phyloP scores from a whole-genome alignment of 2,329 filamentous ascomycete genomes.

The Nannizziopsis arthrosporioides region DNA sequence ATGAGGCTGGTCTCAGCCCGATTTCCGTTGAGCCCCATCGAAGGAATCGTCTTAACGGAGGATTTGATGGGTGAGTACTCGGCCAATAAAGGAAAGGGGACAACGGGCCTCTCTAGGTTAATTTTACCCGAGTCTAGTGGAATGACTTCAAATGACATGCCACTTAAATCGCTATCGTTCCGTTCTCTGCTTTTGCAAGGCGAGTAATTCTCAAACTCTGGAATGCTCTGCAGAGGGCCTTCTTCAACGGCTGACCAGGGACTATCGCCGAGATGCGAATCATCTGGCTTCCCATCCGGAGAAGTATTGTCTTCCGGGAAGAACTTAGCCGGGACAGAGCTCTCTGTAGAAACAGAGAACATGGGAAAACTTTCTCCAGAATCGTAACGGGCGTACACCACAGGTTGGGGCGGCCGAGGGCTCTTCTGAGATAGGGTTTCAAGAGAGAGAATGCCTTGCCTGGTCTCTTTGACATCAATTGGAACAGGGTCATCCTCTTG shows the following conservation, averaged over 20 bases:
- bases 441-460: conserved; percentile 40
- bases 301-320: conserved; percentile 40
- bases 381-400: conserved; percentile 40
- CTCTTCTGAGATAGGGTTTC: conserved; percentile 29
- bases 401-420: conserved; percentile 22
- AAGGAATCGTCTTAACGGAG: not conserved
- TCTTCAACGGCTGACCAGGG: conserved; percentile 19
- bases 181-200: conserved; percentile 13
- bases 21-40: not conserved
- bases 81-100: conserved; percentile 26
- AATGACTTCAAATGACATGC: conserved; percentile 21
- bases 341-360: conserved; percentile 51
- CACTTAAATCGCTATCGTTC: conserved; percentile 10
- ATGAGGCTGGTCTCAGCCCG: not conserved
- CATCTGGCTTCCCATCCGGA: conserved; percentile 22
- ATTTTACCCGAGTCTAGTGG: conserved; percentile 19
- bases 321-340: conserved; percentile 43
- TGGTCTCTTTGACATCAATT: conserved; percentile 39
- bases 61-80: conserved; percentile 20
- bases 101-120: conserved; percentile 37
- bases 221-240: conserved; percentile 12
- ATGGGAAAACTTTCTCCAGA: conserved; percentile 53
- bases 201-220: conserved; percentile 15
- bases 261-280: conserved; percentile 16
- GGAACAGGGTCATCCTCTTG: conserved; percentile 35